Percentiles rank a stretch among this genome's conserved stretches.
These are phyloP conservation scores for Petrea volubilis DNA, from an alignment of 257 asterid genomes.

Conservation along the genomic window DNA sequence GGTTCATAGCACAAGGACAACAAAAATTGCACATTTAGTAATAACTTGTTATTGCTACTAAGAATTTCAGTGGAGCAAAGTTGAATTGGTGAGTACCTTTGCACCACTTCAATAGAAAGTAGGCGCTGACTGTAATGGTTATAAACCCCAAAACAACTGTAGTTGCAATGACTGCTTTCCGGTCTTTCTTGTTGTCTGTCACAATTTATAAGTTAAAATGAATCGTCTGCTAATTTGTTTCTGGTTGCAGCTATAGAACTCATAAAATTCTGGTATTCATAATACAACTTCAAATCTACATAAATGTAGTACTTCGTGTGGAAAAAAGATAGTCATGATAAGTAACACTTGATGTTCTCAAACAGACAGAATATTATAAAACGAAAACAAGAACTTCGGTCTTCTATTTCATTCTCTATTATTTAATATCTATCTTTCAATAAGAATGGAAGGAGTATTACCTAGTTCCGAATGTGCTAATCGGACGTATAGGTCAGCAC, in stretches of 20 bases:
- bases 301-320: background rate
- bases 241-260: background rate
- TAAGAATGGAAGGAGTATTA: background rate
- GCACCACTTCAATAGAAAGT: background rate
- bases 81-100: slow-evolving; percentile 10
- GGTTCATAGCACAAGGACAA: background rate
- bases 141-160: background rate
- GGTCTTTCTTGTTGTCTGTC: background rate
- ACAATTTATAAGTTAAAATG: background rate
- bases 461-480: slow-evolving; percentile 20
- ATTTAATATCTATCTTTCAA: too few species aligned
- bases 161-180: background rate
- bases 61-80: background rate
- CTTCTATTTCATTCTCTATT: background rate
- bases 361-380: background rate
- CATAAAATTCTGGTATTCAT: background rate
- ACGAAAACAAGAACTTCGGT: background rate
- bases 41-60: background rate
- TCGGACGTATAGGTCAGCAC: slow-evolving; percentile 16
- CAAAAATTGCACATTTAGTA: background rate
- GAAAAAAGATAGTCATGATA: background rate
- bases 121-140: background rate
- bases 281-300: background rate
- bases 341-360: background rate
- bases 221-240: background rate